These are phyloP conservation scores for Kernera saxatilis DNA, from an alignment of 345 rosid genomes.

Conservation along the genomic window DNA sequence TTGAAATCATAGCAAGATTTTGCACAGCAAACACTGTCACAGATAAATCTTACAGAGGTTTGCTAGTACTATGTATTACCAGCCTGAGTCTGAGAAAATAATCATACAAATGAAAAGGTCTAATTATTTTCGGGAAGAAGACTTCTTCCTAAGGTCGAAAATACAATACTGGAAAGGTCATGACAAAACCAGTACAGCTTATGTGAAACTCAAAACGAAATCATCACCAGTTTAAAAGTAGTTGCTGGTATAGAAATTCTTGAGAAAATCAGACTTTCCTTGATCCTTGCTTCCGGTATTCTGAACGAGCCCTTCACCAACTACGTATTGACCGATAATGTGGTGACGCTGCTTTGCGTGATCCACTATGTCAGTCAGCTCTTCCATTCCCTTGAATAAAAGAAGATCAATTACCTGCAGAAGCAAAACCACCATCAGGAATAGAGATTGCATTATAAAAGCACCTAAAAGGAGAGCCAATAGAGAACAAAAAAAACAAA, in stretches of 20 bases:
- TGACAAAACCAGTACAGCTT: conserved; percentile 20
- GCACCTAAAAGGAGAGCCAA: not conserved
- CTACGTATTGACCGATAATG: conserved; percentile 82
- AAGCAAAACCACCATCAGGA: conserved; percentile 14
- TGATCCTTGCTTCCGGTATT: conserved; percentile 61
- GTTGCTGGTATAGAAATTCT: conserved; percentile 84
- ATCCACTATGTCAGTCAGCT: conserved; percentile 67
- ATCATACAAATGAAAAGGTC: conserved; percentile 12
- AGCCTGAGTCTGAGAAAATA: conserved; percentile 11
- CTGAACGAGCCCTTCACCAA: conserved; percentile 70
- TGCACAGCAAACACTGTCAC: not conserved
- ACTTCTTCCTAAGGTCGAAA: conserved; percentile 19
- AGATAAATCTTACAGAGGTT: conserved; percentile 10
- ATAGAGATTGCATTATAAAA: not conserved
- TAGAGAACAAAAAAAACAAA: not conserved
- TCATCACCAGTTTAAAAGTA: conserved; percentile 49
- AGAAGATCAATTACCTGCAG: conserved; percentile 91
- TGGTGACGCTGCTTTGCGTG: conserved; percentile 99
- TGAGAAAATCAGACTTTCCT: conserved; percentile 70
- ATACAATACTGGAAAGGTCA: conserved; percentile 13
- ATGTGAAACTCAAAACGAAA: not conserved
- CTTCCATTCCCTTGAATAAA: conserved; percentile 93
- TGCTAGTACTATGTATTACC: conserved; percentile 1
- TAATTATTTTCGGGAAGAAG: conserved; percentile 21
- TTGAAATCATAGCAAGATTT: conserved; percentile 7